Evolutionary conservation across 495 filamentous ascomycete genomes (phyloP).

Genomic region (Penicillium manginii): DNA sequence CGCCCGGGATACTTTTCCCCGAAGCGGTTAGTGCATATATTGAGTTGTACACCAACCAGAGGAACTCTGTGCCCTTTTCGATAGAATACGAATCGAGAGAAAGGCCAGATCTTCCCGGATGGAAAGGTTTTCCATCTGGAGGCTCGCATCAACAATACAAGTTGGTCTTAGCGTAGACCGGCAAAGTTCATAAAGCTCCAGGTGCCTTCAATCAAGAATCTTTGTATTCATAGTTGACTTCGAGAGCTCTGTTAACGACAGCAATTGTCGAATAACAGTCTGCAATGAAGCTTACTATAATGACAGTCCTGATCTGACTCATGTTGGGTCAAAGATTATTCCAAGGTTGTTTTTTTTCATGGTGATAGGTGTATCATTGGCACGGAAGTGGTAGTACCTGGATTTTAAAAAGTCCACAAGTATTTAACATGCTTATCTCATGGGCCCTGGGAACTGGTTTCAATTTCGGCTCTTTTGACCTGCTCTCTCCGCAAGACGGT

Average conservation of each 20-base stretch:
- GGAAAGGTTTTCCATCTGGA: background rate
- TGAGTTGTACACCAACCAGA: background rate
- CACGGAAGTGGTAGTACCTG: too few species aligned
- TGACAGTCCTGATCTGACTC: too few species aligned
- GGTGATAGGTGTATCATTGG: too few species aligned
- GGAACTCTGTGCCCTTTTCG: background rate
- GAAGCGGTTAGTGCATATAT: conserved; percentile 1
- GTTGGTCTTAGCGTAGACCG: conserved; percentile 1
- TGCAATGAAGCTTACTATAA: too few species aligned
- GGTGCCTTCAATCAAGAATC: background rate
- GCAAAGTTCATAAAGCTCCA: background rate
- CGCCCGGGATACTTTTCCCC: conserved; percentile 2
- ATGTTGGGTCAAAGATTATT: too few species aligned
- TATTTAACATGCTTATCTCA: too few species aligned
- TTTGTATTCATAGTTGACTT: background rate
- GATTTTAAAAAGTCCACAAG: too few species aligned
- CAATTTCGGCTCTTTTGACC: too few species aligned
- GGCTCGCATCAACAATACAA: background rate
- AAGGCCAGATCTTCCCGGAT: background rate
- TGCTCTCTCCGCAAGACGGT: too few species aligned
- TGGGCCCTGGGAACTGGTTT: too few species aligned
- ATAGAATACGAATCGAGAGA: background rate
- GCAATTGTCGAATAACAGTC: too few species aligned
- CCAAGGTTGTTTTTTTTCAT: too few species aligned
- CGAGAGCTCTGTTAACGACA: background rate